These are phyloP conservation scores for Russula griseocarnosa DNA, from an alignment of 768 basidiomycete species.

Conservation along the genomic window DNA sequence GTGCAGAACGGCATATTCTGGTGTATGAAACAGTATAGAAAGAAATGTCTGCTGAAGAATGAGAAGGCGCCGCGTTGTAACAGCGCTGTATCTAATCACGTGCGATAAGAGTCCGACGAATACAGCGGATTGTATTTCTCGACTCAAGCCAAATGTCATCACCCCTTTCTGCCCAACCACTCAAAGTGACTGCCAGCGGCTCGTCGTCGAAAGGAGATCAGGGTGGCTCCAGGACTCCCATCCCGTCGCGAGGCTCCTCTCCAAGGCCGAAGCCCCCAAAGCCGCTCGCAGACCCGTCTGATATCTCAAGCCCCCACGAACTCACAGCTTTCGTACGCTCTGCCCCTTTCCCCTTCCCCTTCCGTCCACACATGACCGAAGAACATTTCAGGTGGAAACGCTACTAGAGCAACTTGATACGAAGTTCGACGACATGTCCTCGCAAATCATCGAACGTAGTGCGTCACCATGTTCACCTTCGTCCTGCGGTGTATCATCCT, in stretches of 20 bases:
- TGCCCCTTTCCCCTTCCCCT: not conserved
- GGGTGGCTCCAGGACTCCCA: slow-evolving; percentile 14
- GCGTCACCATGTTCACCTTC: slow-evolving; percentile 33
- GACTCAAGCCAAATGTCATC: slow-evolving; percentile 8
- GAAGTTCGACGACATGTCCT: slow-evolving; percentile 92
- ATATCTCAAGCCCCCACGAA: slow-evolving; percentile 91
- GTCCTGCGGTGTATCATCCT: not conserved
- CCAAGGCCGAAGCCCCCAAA: slow-evolving; percentile 15
- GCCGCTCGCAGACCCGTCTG: slow-evolving; percentile 38
- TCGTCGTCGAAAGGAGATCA: slow-evolving; percentile 19
- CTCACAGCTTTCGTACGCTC: slow-evolving; percentile 84
- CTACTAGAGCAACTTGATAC: slow-evolving; percentile 83
- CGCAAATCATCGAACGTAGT: slow-evolving; percentile 83
- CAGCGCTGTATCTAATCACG: not conserved
- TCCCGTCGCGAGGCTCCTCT: slow-evolving; percentile 13
- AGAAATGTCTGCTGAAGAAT: not conserved
- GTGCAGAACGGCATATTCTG: not conserved
- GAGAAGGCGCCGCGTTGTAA: too few relatives aligned
- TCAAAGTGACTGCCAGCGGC: slow-evolving; percentile 24
- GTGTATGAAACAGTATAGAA: not conserved
- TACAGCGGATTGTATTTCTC: not conserved
- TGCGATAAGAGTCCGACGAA: not conserved
- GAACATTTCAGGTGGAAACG: slow-evolving; percentile 66
- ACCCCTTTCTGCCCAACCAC: slow-evolving; percentile 23
- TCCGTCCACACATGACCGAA: not conserved